Evolutionary conservation across 352 stramenopile genomes (phyloP).

Genomic region (Thraustotheca clavata): DNA sequence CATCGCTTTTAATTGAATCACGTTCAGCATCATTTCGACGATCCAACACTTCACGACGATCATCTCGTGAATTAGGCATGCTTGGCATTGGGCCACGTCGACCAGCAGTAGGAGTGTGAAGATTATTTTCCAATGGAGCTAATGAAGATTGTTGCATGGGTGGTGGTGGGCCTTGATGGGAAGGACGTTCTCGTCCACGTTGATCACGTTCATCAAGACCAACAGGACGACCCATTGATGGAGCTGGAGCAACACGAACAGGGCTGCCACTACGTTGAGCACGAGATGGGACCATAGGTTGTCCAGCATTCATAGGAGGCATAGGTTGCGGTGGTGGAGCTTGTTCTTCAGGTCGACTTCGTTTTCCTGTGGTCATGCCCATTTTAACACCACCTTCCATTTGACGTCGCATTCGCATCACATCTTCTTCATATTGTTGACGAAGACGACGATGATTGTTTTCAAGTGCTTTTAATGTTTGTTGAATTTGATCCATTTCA

Average conservation of each 20-base stretch:
- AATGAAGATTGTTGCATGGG: conserved; percentile 36
- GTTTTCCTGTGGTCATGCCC: background rate
- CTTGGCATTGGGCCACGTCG: conserved; percentile 44
- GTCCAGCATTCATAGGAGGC: conserved; percentile 12
- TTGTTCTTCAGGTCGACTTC: background rate
- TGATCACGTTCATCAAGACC: conserved; percentile 17
- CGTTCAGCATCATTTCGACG: conserved; percentile 3
- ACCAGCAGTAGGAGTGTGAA: conserved; percentile 46
- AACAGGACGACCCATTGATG: conserved; percentile 13
- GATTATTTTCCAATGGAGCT: conserved; percentile 45
- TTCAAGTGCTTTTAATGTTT: conserved; percentile 77
- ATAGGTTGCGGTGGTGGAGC: conserved; percentile 2
- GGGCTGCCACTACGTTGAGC: conserved; percentile 4
- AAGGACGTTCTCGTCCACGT: conserved; percentile 23
- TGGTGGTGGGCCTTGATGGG: conserved; percentile 24
- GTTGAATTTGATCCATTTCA: conserved; percentile 85
- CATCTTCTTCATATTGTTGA: conserved; percentile 80
- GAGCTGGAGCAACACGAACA: conserved; percentile 10
- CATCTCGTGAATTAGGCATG: conserved; percentile 25
- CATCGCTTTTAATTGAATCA: conserved; percentile 4
- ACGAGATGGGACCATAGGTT: conserved; percentile 7
- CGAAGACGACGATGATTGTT: conserved; percentile 72
- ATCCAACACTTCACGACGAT: conserved; percentile 3
- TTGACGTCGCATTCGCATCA: conserved; percentile 74
- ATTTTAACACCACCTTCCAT: conserved; percentile 37